phyloP scores from a whole-genome alignment of 805 yeast genomes.

The Wickerhamomyces tratensis region DNA sequence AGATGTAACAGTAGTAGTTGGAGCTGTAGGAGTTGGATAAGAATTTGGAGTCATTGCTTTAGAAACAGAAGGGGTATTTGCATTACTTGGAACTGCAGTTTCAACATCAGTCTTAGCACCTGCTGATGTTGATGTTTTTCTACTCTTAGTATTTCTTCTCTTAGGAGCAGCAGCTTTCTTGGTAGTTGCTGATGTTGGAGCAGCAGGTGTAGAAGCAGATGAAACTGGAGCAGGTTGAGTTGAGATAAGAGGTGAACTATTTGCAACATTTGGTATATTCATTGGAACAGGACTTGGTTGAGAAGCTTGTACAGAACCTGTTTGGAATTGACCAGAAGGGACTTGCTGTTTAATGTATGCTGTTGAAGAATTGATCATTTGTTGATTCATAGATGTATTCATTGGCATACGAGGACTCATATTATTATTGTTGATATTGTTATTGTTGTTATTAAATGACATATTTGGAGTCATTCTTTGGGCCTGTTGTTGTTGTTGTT shows the following conservation, averaged over 20 bases:
- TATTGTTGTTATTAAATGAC: not conserved
- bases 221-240: not conserved
- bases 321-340: not conserved
- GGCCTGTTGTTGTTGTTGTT: conserved; percentile 17
- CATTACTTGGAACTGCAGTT: too few species aligned
- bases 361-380: not conserved
- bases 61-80: too few species aligned
- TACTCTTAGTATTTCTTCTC: too few species aligned
- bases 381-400: not conserved
- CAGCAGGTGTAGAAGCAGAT: not conserved
- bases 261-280: not conserved
- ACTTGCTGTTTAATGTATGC: not conserved
- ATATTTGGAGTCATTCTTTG: conserved; percentile 2
- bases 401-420: not conserved
- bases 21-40: too few species aligned
- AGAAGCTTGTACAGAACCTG: not conserved
- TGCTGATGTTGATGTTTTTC: too few species aligned
- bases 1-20: not conserved
- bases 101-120: too few species aligned
- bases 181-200: not conserved
- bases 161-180: too few species aligned
- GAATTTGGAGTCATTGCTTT: too few species aligned
- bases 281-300: not conserved
- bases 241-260: not conserved
- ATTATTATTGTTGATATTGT: conserved; percentile 3